Percentiles rank a stretch among this genome's conserved stretches.
phyloP scores from a whole-genome alignment of 345 rosid species.

The Geranium rotundifolium region DNA sequence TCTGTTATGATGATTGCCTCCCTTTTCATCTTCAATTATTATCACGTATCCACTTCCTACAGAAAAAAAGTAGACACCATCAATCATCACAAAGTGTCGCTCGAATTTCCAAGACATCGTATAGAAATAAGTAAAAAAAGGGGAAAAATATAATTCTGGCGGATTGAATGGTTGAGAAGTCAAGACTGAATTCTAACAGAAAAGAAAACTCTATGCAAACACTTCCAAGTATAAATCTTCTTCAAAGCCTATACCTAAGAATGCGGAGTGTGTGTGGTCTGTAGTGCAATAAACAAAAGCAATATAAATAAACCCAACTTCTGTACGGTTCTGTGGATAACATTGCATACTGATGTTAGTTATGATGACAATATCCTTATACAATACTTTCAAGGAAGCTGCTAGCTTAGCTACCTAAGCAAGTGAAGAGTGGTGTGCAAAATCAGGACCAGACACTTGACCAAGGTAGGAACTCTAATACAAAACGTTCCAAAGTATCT shows the following conservation, averaged over 20 bases:
- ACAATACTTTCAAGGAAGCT: too few relatives aligned
- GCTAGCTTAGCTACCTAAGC: not conserved
- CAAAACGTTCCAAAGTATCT: not conserved
- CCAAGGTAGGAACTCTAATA: not conserved
- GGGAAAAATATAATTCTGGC: not conserved
- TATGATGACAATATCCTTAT: not conserved
- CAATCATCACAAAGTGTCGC: not conserved
- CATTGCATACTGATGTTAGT: not conserved
- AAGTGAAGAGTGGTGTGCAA: not conserved
- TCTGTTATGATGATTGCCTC: not conserved
- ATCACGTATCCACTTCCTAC: conserved; percentile 24
- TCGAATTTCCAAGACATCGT: not conserved
- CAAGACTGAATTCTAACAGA: not conserved
- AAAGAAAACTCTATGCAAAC: too few relatives aligned
- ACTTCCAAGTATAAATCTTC: too few relatives aligned
- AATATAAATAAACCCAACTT: not conserved
- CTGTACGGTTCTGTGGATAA: not conserved
- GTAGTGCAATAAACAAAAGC: not conserved
- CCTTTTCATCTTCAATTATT: conserved; percentile 8
- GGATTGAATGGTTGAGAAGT: not conserved
- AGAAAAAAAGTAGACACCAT: conserved; percentile 1
- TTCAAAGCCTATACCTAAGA: too few relatives aligned
- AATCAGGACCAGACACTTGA: not conserved
- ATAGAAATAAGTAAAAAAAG: not conserved
- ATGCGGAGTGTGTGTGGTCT: not conserved